A percentile compares a stretch with the other conserved stretches of the same genome.
Conservation (phyloP, 2,329 filamentous ascomycete species). For the Ustilaginoidea virens region DNA sequence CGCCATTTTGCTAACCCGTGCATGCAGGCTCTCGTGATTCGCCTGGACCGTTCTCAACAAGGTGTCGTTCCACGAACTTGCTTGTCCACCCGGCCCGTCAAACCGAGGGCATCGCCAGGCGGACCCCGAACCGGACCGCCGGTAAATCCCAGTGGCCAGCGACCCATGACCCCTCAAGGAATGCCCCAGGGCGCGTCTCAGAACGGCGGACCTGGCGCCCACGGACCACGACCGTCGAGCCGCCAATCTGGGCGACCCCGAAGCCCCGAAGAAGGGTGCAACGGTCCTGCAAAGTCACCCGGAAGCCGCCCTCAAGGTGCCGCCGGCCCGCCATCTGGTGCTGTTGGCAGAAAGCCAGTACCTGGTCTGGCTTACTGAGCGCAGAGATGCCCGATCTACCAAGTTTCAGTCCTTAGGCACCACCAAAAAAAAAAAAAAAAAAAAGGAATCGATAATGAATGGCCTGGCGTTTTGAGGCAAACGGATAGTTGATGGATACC, state of each 20-base stretch:
- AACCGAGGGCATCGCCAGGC: slow-evolving; percentile 50
- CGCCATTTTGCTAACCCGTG: not conserved
- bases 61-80: slow-evolving; percentile 91
- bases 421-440: slow-evolving; percentile 5
- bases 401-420: too few relatives aligned
- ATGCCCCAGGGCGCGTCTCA: slow-evolving; percentile 1
- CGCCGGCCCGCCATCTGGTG: slow-evolving; percentile 23
- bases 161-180: slow-evolving; percentile 5
- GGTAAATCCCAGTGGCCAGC: slow-evolving; percentile 23
- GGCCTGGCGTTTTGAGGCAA: slow-evolving; percentile 16
- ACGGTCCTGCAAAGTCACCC: slow-evolving; percentile 12
- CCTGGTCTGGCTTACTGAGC: slow-evolving; percentile 35
- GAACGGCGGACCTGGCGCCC: slow-evolving; percentile 7
- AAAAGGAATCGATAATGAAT: slow-evolving; percentile 9
- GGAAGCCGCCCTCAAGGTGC: slow-evolving; percentile 21
- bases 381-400: too few relatives aligned
- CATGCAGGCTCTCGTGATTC: slow-evolving; percentile 62
- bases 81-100: slow-evolving; percentile 80
- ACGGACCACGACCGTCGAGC: slow-evolving; percentile 22
- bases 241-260: slow-evolving; percentile 19
- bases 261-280: slow-evolving; percentile 1
- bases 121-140: slow-evolving; percentile 36
- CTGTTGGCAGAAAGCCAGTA: slow-evolving; percentile 39
- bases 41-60: slow-evolving; percentile 78
- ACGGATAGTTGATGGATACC: slow-evolving; percentile 7